These are phyloP conservation scores for Malassezia japonica DNA, from an alignment of 1,284 basidiomycete genomes.

Conservation along the genomic window DNA sequence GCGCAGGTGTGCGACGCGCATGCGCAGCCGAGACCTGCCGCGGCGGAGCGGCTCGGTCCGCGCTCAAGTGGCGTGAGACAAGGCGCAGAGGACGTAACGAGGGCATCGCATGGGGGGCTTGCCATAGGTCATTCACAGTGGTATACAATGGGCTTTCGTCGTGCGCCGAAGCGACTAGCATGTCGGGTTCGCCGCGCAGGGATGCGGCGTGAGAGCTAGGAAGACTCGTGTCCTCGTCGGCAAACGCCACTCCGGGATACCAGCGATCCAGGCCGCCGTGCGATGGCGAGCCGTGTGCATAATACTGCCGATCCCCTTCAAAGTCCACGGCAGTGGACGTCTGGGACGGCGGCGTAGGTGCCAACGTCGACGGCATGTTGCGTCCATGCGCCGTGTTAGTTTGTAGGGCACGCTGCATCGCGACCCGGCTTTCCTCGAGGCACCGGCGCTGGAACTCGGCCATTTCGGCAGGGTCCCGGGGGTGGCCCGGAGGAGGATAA, in stretches of 20 bases:
- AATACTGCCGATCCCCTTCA: too few species aligned
- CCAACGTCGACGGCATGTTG: too few species aligned
- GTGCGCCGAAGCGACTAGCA: background rate
- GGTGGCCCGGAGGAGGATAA: too few species aligned
- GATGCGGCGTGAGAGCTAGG: background rate
- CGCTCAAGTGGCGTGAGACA: constrained; percentile 9
- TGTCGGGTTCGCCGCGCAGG: background rate
- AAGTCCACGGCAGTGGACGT: background rate
- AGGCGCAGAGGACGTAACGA: constrained; percentile 6
- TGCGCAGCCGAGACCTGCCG: too few species aligned
- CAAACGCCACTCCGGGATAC: constrained; percentile 7
- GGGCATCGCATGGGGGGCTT: background rate
- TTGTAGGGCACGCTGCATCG: background rate
- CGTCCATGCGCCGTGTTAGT: background rate
- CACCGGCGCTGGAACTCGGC: background rate
- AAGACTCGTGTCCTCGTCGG: background rate
- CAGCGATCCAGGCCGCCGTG: constrained; percentile 5
- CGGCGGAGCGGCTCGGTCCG: too few species aligned
- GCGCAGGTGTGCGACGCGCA: too few species aligned
- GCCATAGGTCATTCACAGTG: background rate
- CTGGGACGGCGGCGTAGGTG: background rate
- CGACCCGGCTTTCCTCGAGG: background rate
- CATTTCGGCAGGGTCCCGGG: too few species aligned
- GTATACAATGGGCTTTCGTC: background rate
- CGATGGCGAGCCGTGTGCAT: too few species aligned